Conservation (phyloP, 805 yeast genomes). For the Myxozyma neotropica region DNA sequence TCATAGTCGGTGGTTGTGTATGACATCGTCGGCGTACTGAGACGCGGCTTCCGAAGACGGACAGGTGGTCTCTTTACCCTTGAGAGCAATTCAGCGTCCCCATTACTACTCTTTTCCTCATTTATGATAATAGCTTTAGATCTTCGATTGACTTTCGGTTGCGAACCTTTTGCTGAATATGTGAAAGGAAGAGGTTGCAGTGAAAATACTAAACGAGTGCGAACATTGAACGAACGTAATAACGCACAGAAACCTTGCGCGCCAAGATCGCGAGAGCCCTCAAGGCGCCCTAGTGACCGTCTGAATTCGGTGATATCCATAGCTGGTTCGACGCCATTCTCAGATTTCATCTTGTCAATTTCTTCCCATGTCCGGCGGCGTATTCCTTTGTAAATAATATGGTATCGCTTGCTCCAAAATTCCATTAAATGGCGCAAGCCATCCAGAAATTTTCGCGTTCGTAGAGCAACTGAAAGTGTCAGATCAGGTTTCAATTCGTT, state of each 20-base stretch:
- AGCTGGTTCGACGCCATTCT: slow-evolving; percentile 24
- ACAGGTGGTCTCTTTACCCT: slow-evolving; percentile 16
- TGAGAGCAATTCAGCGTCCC: slow-evolving; percentile 1
- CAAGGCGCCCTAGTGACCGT: slow-evolving; percentile 17
- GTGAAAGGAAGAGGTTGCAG: slow-evolving; percentile 90
- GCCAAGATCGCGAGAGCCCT: slow-evolving; percentile 75
- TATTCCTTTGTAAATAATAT: slow-evolving; percentile 48
- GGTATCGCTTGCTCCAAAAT: slow-evolving; percentile 61
- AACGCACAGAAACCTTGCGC: slow-evolving; percentile 87
- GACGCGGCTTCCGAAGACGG: slow-evolving; percentile 29
- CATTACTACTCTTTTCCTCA: slow-evolving; percentile 1
- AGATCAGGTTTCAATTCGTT: slow-evolving; percentile 54
- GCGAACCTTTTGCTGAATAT: slow-evolving; percentile 15
- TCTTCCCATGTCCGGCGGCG: slow-evolving; percentile 55
- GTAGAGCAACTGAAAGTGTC: slow-evolving; percentile 46
- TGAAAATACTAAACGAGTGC: slow-evolving; percentile 76
- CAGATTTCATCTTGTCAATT: slow-evolving; percentile 39
- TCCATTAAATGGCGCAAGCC: slow-evolving; percentile 69
- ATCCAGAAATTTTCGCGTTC: slow-evolving; percentile 71
- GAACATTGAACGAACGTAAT: slow-evolving; percentile 67
- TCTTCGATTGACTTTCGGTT: slow-evolving; percentile 6
- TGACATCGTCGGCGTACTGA: slow-evolving; percentile 20
- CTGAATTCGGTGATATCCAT: slow-evolving; percentile 17
- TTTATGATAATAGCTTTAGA: slow-evolving; percentile 7
- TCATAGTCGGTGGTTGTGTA: slow-evolving; percentile 29